A percentile compares a stretch with the other conserved stretches of the same genome.
phyloP scores from a whole-genome alignment of 2,329 filamentous ascomycete species.

The Balansia obtecta region DNA sequence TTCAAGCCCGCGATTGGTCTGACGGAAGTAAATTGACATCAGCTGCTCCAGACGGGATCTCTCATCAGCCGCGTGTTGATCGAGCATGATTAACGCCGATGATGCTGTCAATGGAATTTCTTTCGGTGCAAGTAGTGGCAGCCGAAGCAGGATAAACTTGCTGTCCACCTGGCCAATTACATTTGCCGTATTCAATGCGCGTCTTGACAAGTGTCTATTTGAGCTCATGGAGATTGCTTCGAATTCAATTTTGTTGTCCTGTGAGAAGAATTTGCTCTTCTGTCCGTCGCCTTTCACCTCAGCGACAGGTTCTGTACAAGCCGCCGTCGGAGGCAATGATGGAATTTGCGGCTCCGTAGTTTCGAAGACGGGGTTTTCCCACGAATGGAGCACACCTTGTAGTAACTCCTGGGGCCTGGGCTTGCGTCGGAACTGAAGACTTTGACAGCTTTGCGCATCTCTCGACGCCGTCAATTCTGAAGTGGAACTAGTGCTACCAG shows the following conservation, averaged over 20 bases:
- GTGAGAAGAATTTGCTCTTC: constrained; percentile 5
- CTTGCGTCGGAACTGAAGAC: constrained; percentile 4
- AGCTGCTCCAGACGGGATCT: constrained; percentile 67
- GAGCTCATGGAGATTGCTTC: constrained; percentile 18
- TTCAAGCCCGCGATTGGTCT: neutral
- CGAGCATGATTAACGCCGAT: constrained; percentile 62
- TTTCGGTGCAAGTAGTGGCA: constrained; percentile 21
- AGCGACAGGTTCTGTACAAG: neutral
- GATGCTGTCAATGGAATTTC: constrained; percentile 1
- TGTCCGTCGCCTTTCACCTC: constrained; percentile 3
- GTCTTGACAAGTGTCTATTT: constrained; percentile 45
- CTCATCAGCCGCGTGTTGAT: constrained; percentile 94
- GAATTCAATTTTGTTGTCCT: constrained; percentile 13
- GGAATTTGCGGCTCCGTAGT: constrained; percentile 33
- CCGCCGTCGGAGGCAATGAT: constrained; percentile 16
- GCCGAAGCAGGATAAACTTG: constrained; percentile 72
- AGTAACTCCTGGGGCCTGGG: constrained; percentile 39
- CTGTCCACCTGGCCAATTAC: constrained; percentile 75
- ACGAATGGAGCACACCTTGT: constrained; percentile 44
- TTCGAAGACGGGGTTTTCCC: constrained; percentile 70
- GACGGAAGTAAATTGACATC: constrained; percentile 39
- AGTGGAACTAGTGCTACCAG: neutral
- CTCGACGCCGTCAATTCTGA: neutral
- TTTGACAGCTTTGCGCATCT: neutral
- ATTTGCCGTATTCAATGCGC: constrained; percentile 43